Base-by-base conservation (phyloP, 768 basidiomycete genomes). In the Tephrocybe sp. region DNA sequence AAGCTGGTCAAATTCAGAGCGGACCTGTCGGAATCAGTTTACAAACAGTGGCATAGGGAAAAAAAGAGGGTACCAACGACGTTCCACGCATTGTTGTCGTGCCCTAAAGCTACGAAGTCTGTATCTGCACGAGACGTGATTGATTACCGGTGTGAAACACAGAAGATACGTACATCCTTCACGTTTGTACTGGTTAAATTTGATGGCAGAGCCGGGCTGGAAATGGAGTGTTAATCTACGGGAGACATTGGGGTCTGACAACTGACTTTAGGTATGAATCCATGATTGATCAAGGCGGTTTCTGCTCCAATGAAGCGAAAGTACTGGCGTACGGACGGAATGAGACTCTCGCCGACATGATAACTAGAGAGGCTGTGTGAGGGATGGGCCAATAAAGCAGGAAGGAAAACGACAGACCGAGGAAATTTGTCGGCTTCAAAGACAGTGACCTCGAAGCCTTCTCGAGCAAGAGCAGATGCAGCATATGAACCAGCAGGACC, bases 161-260 rank as follows among this genome's bases (percentile, higher is more conserved):
- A 8, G 26, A 45, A 26, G 4, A 69, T 38, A 18, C 79, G 60
- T 58, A 80, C 82, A 83, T 42, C 80, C 82, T 71, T 83, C 82
- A n/a, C 76, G 76, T 62, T 83, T 83, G 59, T 67, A 79, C 56
- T 82, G 80, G 57, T 82, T 82, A 59, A 83, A 80, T 63, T 83
- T 83, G 53, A 83, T 78, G 21, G 80, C 79, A 53, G 82, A 79
- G 27, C 82, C 83, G 39, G 80, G 81, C 81, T 83, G 54, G 16
- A 31, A 19, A 11, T 22, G 9, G 35, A 38, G 9, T 27, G 28
- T 27, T 21, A 16, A 22, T 19, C 34, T 43, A 21, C 12, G 16
- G 16, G 25, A n/a, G 37, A 16, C 43, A 16, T 13, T 30, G 44
- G 25, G 46, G 32, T 31, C 37, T 28, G 2, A 27, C 22, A 19